Conservation (phyloP, 345 rosid genomes). For the Brassica carinata region DNA sequence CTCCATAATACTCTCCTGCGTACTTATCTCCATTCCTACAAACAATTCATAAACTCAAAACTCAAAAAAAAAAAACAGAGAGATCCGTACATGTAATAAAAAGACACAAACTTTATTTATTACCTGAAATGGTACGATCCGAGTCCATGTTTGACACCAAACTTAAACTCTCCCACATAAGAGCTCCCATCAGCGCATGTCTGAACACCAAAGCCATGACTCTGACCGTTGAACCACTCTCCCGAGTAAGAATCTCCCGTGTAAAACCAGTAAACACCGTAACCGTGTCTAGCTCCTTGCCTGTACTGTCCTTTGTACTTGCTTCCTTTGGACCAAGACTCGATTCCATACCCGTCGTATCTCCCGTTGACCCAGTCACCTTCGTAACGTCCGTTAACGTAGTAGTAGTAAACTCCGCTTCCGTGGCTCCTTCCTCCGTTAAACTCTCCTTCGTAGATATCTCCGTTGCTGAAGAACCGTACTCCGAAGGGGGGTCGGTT, state of each 20-base stretch:
- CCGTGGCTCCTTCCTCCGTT: constrained; percentile 84
- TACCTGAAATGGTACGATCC: constrained; percentile 95
- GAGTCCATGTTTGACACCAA: constrained; percentile 88
- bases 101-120: neutral
- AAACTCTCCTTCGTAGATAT: constrained; percentile 91
- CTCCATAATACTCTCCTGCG: constrained; percentile 92
- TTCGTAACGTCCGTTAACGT: constrained; percentile 81
- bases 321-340: constrained; percentile 95
- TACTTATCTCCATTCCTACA: constrained; percentile 92
- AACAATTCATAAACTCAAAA: neutral
- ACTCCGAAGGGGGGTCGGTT: constrained; percentile 41
- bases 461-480: constrained; percentile 82
- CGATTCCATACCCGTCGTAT: constrained; percentile 89
- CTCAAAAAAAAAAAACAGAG: neutral
- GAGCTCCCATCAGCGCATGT: constrained; percentile 89
- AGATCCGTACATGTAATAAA: neutral
- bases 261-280: constrained; percentile 76
- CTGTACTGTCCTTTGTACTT: constrained; percentile 85
- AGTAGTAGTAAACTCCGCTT: constrained; percentile 83
- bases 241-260: constrained; percentile 95
- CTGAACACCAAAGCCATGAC: constrained; percentile 88
- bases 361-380: constrained; percentile 95
- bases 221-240: constrained; percentile 93
- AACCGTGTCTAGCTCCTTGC: constrained; percentile 81
- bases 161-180: constrained; percentile 79